Percentiles rank a stretch among this genome's conserved stretches.
Conservation (phyloP, 257 asterid genomes). For the Anisodus acutangulus region DNA sequence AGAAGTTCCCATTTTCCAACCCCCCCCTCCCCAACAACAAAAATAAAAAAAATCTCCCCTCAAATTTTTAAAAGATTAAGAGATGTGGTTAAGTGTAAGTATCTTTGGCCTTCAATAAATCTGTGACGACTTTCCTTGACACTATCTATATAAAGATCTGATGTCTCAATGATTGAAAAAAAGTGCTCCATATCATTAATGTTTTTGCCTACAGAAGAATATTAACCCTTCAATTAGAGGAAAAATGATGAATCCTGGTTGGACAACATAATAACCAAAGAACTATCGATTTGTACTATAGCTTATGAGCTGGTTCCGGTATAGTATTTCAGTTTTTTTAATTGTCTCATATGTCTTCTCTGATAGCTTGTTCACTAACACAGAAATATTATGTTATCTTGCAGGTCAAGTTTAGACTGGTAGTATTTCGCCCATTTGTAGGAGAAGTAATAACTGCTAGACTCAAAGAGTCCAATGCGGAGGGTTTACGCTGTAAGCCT, state of each 20-base stretch:
- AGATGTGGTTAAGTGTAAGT: neutral
- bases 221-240: constrained; percentile 10
- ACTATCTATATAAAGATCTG: neutral
- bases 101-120: neutral
- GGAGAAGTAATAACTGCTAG: constrained; percentile 84
- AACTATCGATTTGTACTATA: neutral
- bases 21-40: neutral
- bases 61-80: neutral
- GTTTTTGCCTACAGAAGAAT: neutral
- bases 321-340: neutral
- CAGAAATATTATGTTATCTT: constrained; percentile 29
- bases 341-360: neutral
- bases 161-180: neutral
- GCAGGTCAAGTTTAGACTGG: constrained; percentile 81
- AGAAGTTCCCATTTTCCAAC: neutral
- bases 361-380: neutral
- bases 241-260: neutral
- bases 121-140: neutral
- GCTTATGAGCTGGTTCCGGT: constrained; percentile 16
- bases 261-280: neutral
- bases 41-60: neutral
- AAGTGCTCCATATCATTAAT: neutral
- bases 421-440: constrained; percentile 82
- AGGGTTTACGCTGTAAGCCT: constrained; percentile 72
- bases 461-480: constrained; percentile 63